Percentiles rank a stretch among this genome's conserved stretches.
Conservation (phyloP, 345 rosid species). For the Corymbia maculata region DNA sequence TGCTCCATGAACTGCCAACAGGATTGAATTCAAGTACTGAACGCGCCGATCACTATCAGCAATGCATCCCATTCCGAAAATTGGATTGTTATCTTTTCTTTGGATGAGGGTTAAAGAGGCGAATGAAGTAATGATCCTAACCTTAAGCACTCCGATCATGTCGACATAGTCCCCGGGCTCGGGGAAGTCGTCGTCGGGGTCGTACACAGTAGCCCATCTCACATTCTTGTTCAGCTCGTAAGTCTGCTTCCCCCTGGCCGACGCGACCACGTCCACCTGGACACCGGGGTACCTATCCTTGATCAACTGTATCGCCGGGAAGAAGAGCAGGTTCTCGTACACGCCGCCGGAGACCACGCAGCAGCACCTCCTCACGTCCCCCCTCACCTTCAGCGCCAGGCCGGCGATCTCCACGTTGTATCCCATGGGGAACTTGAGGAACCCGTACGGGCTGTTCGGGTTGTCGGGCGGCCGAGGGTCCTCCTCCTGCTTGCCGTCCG, state of each 20-base stretch:
- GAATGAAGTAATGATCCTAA: slow-evolving; percentile 1
- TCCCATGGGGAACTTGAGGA: slow-evolving; percentile 85
- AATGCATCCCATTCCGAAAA: not conserved
- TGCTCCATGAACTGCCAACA: not conserved
- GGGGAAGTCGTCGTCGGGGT: slow-evolving; percentile 77
- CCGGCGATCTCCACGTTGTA: slow-evolving; percentile 70
- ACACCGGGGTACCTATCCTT: slow-evolving; percentile 97
- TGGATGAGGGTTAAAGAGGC: not conserved
- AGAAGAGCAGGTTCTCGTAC: slow-evolving; percentile 80
- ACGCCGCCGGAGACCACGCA: slow-evolving; percentile 85
- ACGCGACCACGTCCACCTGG: slow-evolving; percentile 63
- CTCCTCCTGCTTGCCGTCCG: slow-evolving; percentile 89
- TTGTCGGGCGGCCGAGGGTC: slow-evolving; percentile 72
- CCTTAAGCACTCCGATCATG: slow-evolving; percentile 83
- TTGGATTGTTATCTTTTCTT: not conserved
- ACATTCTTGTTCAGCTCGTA: slow-evolving; percentile 87
- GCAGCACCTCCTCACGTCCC: slow-evolving; percentile 89
- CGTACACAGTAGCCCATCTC: slow-evolving; percentile 88
- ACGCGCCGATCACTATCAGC: not conserved
- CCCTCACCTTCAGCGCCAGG: slow-evolving; percentile 69
- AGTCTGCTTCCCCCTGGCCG: slow-evolving; percentile 88
- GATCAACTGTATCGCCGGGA: slow-evolving; percentile 74
- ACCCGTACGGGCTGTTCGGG: slow-evolving; percentile 79
- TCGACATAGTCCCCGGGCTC: slow-evolving; percentile 79
- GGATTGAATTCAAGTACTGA: not conserved